These are phyloP conservation scores for Neurospora intermedia DNA, from an alignment of 495 filamentous ascomycete species.

Conservation along the genomic window DNA sequence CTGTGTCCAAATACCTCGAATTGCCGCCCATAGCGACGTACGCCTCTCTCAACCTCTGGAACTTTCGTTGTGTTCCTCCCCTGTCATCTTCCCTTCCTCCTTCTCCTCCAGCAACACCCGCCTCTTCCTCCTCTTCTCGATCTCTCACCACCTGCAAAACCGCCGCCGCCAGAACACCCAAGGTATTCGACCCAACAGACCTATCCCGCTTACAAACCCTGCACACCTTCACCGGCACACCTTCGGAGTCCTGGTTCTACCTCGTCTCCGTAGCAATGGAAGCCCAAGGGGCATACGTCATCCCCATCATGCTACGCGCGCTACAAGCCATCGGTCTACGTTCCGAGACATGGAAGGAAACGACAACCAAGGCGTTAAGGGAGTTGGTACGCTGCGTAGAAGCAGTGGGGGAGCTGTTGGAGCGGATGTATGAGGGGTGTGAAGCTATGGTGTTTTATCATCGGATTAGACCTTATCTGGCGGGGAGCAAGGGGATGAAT, in stretches of 20 bases:
- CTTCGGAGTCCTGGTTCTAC: constrained; percentile 97
- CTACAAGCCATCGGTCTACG: constrained; percentile 53
- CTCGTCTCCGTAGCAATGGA: constrained; percentile 91
- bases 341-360: constrained; percentile 33
- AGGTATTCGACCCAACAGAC: constrained; percentile 41
- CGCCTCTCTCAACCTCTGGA: constrained; percentile 81
- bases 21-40: constrained; percentile 88
- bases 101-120: constrained; percentile 4
- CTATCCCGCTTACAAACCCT: constrained; percentile 66
- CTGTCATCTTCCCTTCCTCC: constrained; percentile 13
- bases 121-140: not conserved
- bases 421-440: constrained; percentile 84
- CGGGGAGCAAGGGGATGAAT: constrained; percentile 93
- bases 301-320: constrained; percentile 70
- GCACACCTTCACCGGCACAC: constrained; percentile 80
- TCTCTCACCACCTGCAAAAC: constrained; percentile 9
- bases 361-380: constrained; percentile 53
- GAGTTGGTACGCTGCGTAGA: constrained; percentile 60
- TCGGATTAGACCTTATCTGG: constrained; percentile 84
- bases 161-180: not conserved
- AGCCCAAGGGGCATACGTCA: constrained; percentile 68
- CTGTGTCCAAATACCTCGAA: constrained; percentile 64
- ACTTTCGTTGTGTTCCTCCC: constrained; percentile 44
- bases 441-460: constrained; percentile 92
- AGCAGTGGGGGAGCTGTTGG: constrained; percentile 54